Base-by-base conservation (phyloP, 1,284 basidiomycete species). In the Anthracocystis panici-leucophaei region DNA sequence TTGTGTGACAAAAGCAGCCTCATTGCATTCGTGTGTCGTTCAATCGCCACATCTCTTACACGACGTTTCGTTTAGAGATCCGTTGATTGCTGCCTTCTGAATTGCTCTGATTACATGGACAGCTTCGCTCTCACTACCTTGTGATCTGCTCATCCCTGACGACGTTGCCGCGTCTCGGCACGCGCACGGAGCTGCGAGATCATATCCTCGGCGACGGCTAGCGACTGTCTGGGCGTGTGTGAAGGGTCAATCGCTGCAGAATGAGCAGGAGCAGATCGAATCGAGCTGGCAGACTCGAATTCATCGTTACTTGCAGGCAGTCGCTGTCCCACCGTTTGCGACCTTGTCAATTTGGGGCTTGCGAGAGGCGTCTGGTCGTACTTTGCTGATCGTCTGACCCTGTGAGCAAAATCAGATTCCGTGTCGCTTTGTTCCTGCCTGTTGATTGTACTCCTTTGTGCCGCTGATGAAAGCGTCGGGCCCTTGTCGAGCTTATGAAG, bases 201-300 rank as follows among this genome's bases (percentile, higher is more conserved):
- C 65, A 67, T 62, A 16, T 67, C 65, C 35, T 67, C 58, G 1
- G 65, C 65, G 14, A 67, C 59, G 5, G 50, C 65, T 2, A 67
- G 25, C n/a, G 65, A 67, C 29, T 40, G 41, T 14, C 48, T 21
- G 0, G 38, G 11, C 21, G 23, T 41, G 33, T 44, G 46, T 14
- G 38, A 31, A n/a, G 18, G 38, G n/a, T 49, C 57, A 14, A 44
- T 20, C 41, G 10, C 11, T 7, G 27, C 29, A 23, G 40, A 9
- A 23, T 8, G 46, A 16, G 23, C 57, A 10, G 57, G 64, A 1
- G 64, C 64, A 18, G 57, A 65, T 14, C 51, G 52, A 45, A 56
- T 40, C 44, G 64, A 65, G 41, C 40, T 51, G 21, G 23, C 57
- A 21, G 52, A 65, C 46, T 59, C 57, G 12, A 41, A 27, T 11